Percentiles rank a stretch among this genome's conserved stretches.
Conservation (phyloP, 2,329 filamentous ascomycete genomes). For the Sarocladiaceae sp. region DNA sequence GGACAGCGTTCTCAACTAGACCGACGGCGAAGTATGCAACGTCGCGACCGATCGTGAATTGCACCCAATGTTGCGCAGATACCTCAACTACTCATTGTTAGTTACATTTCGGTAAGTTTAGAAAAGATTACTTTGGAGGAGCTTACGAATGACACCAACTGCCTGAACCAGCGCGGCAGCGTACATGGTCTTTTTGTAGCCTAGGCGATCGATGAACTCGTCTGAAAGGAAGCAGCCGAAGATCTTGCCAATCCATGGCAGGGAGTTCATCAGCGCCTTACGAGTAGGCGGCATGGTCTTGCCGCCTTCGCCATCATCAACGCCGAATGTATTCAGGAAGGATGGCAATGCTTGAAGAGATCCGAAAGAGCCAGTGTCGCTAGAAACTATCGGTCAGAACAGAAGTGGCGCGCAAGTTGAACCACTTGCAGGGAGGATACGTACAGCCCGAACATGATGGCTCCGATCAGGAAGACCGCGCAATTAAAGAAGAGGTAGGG, state of each 20-base stretch:
- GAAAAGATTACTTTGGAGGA: background rate
- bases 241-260: conserved; percentile 9
- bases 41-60: conserved; percentile 7
- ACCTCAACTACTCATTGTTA: conserved; percentile 1
- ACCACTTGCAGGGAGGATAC: background rate
- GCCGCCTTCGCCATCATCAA: background rate
- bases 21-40: conserved; percentile 9
- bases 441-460: conserved; percentile 10
- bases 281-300: background rate
- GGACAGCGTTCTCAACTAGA: conserved; percentile 8
- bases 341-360: conserved; percentile 7
- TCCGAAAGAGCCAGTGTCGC: conserved; percentile 7
- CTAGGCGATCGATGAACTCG: conserved; percentile 3
- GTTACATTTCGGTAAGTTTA: background rate
- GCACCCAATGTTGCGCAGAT: background rate
- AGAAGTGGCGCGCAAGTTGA: background rate
- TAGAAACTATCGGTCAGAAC: background rate
- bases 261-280: conserved; percentile 5
- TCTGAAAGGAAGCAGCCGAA: conserved; percentile 6
- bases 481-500: conserved; percentile 10
- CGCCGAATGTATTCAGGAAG: conserved; percentile 6
- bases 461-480: background rate
- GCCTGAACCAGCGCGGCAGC: background rate
- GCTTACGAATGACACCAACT: conserved; percentile 6
- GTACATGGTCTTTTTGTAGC: conserved; percentile 10